A percentile compares a stretch with the other conserved stretches of the same genome.
Evolutionary conservation across 176 grass and related monocot species (phyloP).

Genomic region (Poa pratensis): DNA sequence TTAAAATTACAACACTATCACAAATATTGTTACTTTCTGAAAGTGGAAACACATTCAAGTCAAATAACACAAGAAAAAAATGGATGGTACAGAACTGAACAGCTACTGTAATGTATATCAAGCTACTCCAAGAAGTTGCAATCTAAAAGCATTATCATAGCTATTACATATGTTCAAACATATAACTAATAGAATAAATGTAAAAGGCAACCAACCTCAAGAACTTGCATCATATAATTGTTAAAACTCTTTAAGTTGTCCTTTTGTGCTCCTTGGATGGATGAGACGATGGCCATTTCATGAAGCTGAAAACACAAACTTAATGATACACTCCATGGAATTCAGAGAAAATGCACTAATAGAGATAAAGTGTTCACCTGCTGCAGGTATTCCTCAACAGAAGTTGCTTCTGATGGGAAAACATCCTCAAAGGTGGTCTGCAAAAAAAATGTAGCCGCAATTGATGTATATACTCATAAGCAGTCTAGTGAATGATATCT

Average conservation of each 20-base stretch:
- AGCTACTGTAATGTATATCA: constrained; percentile 18
- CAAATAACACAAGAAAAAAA: constrained; percentile 30
- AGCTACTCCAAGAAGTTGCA: constrained; percentile 9
- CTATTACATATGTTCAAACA: constrained; percentile 23
- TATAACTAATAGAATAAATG: constrained; percentile 33
- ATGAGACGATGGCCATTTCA: constrained; percentile 91
- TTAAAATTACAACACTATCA: constrained; percentile 2
- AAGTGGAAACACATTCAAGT: constrained; percentile 21
- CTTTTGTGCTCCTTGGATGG: constrained; percentile 99
- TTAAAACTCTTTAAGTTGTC: constrained; percentile 96
- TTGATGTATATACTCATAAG: constrained; percentile 30
- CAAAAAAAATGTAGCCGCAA: constrained; percentile 27
- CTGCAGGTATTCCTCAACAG: constrained; percentile 91
- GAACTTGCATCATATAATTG: constrained; percentile 91
- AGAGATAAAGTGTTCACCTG: constrained; percentile 58
- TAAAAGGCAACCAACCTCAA: constrained; percentile 71
- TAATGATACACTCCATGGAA: constrained; percentile 36
- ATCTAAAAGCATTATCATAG: constrained; percentile 21
- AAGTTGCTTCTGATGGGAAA: constrained; percentile 91
- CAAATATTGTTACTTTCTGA: constrained; percentile 18
- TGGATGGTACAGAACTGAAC: constrained; percentile 25
- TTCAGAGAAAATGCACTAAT: constrained; percentile 22
- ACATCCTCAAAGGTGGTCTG: constrained; percentile 98
- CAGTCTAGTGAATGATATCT: neutral
- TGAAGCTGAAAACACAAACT: constrained; percentile 73